These are phyloP conservation scores for Rhodotorula paludigena DNA, from an alignment of 768 basidiomycete species.

Conservation along the genomic window DNA sequence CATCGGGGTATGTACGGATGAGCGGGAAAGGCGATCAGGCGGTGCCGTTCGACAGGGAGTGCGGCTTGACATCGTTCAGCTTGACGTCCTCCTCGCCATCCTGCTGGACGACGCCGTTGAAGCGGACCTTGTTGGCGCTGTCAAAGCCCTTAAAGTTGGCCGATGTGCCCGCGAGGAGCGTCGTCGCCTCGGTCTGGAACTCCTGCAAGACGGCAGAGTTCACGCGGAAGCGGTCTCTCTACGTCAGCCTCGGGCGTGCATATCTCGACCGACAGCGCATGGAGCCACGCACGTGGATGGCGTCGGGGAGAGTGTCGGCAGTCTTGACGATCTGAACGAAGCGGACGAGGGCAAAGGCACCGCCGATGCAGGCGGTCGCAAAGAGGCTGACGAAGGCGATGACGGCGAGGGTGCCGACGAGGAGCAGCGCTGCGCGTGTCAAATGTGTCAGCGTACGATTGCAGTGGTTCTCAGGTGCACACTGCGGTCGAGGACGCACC, in stretches of 20 bases:
- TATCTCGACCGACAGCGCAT: no score
- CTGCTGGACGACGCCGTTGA: constrained; percentile 16
- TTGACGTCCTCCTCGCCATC: constrained; percentile 1
- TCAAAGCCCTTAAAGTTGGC: no score
- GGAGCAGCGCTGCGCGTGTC: constrained; percentile 9
- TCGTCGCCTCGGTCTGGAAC: constrained; percentile 9
- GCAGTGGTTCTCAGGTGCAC: neutral
- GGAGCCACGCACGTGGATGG: neutral
- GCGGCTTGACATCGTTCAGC: neutral
- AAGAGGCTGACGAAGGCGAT: constrained; percentile 6
- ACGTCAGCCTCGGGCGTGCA: no score
- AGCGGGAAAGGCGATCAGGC: neutral
- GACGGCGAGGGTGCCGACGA: constrained; percentile 17
- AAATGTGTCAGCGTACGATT: neutral
- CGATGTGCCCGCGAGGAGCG: neutral
- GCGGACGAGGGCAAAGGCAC: constrained; percentile 15
- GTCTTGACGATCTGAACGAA: constrained; percentile 2
- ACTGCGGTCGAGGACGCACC: neutral
- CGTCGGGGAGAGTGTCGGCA: constrained; percentile 23
- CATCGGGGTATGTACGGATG: neutral
- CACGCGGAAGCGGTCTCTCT: no score
- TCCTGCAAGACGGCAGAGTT: neutral
- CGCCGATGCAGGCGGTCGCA: constrained; percentile 12
- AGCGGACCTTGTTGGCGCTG: constrained; percentile 11
- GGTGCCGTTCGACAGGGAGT: neutral